Base-by-base conservation (phyloP, 2,329 filamentous ascomycete genomes). In the Blastomyces silverae region DNA sequence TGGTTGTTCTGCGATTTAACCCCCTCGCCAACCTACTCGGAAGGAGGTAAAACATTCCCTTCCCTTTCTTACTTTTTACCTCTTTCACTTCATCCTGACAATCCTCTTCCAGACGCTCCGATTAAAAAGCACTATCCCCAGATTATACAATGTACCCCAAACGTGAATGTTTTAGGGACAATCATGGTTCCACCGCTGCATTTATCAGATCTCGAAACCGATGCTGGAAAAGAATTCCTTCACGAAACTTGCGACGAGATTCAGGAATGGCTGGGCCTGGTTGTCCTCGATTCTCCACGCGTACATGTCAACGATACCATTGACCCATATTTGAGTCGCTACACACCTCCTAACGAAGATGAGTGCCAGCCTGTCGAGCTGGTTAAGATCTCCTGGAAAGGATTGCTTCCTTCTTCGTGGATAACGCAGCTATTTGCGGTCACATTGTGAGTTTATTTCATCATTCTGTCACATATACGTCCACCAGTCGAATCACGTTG, bases 1-100 rank as follows among this genome's bases (percentile, higher is more conserved):
- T 97, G 93, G 92, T 78, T 97, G 0, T 92, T 94, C 70, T 88
- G 83, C 71, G 88, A 92, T 70, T 74, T 87, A 25, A 68, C 69
- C 13, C 60, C 61, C 39, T 71, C 64, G 11, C 58, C 70, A 4
- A 68, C 52, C 15, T 69, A 67, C 34, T 65, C 68, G 52, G 78
- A 71, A 71, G 69, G 79, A 78, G 76, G 83, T 86, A 78, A 69
- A 74, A 67, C 37, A 34, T 39, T 28, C 56, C 17, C 44, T 13
- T 62, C 53, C 56, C 34, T 22, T 39, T 60, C 10, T 59, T 7
- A 25, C 15, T 39, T n/a, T 15, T 64, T 17, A 53, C 22, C 42
- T 7, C 39, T 37, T 52, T 52, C 55, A 22, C 39, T 53, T 66
- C 25, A 64, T 52, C 13, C 46, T 62, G 39, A 64, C n/a, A 48